Evolutionary conservation across 179 eudicot species (phyloP).

Genomic region (Beta macrorhiza): DNA sequence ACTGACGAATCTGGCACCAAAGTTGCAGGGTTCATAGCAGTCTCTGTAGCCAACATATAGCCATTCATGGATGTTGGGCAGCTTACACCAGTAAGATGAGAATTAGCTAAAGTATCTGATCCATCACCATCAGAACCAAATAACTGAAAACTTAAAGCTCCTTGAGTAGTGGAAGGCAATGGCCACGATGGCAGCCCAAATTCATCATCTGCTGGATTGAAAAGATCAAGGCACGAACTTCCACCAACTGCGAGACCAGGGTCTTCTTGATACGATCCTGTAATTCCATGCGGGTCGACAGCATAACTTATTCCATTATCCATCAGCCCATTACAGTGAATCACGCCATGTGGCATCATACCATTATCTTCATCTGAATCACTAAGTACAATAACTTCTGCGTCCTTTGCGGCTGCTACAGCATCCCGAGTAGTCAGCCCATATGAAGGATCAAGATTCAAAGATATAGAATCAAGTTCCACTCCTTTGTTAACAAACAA

Average conservation of each 20-base stretch:
- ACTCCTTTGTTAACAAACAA: constrained; percentile 46
- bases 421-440: constrained; percentile 36
- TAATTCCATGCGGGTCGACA: constrained; percentile 45
- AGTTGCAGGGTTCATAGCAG: constrained; percentile 45
- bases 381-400: constrained; percentile 77
- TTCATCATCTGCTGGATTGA: constrained; percentile 56
- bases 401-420: constrained; percentile 46
- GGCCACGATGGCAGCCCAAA: constrained; percentile 69
- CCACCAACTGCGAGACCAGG: constrained; percentile 50
- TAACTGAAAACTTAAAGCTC: constrained; percentile 63
- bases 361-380: constrained; percentile 91
- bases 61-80: constrained; percentile 56
- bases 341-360: constrained; percentile 37
- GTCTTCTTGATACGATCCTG: constrained; percentile 60
- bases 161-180: constrained; percentile 57
- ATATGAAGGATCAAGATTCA: constrained; percentile 47
- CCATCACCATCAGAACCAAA: constrained; percentile 74
- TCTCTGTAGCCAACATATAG: constrained; percentile 50
- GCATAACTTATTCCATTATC: constrained; percentile 46
- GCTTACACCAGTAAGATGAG: constrained; percentile 44
- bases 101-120: constrained; percentile 53
- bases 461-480: constrained; percentile 71
- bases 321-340: constrained; percentile 30
- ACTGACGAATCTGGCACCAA: constrained; percentile 45
- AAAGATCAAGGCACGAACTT: constrained; percentile 60